These are phyloP conservation scores for Ceratobasidium sp. DNA, from an alignment of 1,284 basidiomycete genomes.

Conservation along the genomic window DNA sequence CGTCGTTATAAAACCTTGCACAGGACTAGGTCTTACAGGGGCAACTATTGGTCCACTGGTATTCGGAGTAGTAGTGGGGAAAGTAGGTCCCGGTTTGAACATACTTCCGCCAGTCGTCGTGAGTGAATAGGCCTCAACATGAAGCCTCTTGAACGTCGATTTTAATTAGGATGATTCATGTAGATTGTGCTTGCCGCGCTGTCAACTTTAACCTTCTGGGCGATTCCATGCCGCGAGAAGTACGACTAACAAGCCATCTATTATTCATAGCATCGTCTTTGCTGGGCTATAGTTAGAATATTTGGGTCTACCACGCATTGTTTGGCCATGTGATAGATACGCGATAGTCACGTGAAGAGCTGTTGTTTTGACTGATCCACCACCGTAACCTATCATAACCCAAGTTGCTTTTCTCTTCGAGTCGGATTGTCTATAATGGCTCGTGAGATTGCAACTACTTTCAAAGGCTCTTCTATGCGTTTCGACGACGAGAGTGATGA, in stretches of 20 bases:
- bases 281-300: too few species aligned
- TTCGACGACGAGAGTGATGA: neutral
- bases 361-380: neutral
- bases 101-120: conserved; percentile 8
- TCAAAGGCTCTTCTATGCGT: neutral
- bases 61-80: conserved; percentile 2
- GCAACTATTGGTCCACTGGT: conserved; percentile 4
- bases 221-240: conserved; percentile 10
- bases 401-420: too few species aligned
- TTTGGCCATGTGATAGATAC: too few species aligned
- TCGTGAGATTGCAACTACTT: neutral
- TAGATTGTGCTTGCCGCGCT: conserved; percentile 3
- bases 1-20: neutral
- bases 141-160: too few species aligned
- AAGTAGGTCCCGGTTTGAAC: conserved; percentile 1
- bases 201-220: conserved; percentile 5
- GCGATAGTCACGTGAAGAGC: neutral
- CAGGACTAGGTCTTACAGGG: conserved; percentile 4
- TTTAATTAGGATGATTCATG: neutral
- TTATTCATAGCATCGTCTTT: too few species aligned
- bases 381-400: too few species aligned
- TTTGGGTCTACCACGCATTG: too few species aligned
- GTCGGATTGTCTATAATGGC: too few species aligned
- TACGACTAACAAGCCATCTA: too few species aligned
- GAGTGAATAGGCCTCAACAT: neutral